Conservation (phyloP, 768 basidiomycete genomes). For the Glaciozyma antarctica region DNA sequence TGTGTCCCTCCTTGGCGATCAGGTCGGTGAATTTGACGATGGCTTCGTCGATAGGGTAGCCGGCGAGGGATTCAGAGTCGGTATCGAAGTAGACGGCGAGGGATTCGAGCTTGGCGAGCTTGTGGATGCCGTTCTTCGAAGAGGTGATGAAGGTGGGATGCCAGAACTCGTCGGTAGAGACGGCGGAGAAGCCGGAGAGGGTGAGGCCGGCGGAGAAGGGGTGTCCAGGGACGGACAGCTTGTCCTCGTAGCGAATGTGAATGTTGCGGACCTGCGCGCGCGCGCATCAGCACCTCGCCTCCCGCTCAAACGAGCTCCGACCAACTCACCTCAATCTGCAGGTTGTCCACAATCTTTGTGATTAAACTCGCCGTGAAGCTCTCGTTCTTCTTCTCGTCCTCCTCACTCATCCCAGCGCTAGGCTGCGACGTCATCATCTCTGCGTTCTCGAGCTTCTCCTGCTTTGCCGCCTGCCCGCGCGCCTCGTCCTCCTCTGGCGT, state of each 20-base stretch:
- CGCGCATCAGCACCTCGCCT: neutral
- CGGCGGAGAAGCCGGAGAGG: conserved; percentile 72
- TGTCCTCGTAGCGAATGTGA: conserved; percentile 93
- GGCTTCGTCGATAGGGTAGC: conserved; percentile 55
- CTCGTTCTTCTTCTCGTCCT: conserved; percentile 62
- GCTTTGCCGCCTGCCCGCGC: conserved; percentile 72
- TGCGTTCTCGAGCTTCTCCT: conserved; percentile 77
- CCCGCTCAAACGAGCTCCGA: neutral
- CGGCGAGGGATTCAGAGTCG: conserved; percentile 69
- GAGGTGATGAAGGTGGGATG: conserved; percentile 85
- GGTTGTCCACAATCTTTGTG: conserved; percentile 84
- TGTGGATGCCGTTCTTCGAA: conserved; percentile 74
- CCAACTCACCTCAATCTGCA: conserved; percentile 71
- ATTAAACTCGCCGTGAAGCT: conserved; percentile 72
- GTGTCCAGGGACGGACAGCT: conserved; percentile 89
- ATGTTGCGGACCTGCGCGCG: conserved; percentile 51
- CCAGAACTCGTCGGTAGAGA: conserved; percentile 83
- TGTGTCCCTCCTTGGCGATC: conserved; percentile 36
- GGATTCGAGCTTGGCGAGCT: conserved; percentile 80
- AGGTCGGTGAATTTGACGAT: conserved; percentile 63
- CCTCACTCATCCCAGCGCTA: conserved; percentile 27
- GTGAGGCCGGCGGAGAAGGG: conserved; percentile 90
- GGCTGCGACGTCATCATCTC: conserved; percentile 50
- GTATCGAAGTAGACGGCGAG: conserved; percentile 93
- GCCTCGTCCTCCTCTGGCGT: conserved; percentile 68